phyloP scores from a whole-genome alignment of 306 rosid genomes.

The Astragalus glycyphyllos region DNA sequence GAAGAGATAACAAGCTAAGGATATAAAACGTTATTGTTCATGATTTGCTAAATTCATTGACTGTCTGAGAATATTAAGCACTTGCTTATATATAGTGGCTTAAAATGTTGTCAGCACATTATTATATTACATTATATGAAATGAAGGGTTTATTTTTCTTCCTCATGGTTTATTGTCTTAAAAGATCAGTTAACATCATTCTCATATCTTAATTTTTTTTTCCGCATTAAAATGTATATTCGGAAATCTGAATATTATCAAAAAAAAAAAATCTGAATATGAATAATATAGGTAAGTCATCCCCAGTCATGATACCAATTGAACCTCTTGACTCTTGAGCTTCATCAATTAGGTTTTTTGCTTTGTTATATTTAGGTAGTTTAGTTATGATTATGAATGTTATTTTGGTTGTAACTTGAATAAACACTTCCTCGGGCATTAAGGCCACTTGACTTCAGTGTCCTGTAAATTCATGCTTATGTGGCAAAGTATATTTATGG shows the following conservation, averaged over 20 bases:
- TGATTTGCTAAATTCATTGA: background rate
- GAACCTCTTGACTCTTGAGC: constrained; percentile 4
- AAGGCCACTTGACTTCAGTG: background rate
- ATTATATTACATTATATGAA: background rate
- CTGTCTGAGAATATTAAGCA: background rate
- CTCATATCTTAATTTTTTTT: background rate
- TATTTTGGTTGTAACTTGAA: background rate
- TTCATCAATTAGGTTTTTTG: constrained; percentile 26
- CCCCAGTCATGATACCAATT: background rate
- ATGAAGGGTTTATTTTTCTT: background rate
- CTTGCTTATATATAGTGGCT: background rate
- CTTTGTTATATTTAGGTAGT: background rate
- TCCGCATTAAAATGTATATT: background rate
- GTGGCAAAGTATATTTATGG: constrained; percentile 4
- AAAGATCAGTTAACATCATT: background rate
- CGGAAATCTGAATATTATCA: too few relatives aligned
- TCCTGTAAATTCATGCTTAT: background rate
- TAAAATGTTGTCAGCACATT: background rate
- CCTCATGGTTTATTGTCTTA: background rate
- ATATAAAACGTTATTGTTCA: background rate
- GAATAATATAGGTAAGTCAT: background rate
- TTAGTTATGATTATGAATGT: constrained; percentile 13
- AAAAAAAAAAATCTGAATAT: background rate
- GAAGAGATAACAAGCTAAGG: background rate
- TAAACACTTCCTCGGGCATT: constrained; percentile 23